Percentiles rank a stretch among this genome's conserved stretches.
phyloP scores from a whole-genome alignment of 2,329 filamentous ascomycete genomes.

The Thelonectria rubi region DNA sequence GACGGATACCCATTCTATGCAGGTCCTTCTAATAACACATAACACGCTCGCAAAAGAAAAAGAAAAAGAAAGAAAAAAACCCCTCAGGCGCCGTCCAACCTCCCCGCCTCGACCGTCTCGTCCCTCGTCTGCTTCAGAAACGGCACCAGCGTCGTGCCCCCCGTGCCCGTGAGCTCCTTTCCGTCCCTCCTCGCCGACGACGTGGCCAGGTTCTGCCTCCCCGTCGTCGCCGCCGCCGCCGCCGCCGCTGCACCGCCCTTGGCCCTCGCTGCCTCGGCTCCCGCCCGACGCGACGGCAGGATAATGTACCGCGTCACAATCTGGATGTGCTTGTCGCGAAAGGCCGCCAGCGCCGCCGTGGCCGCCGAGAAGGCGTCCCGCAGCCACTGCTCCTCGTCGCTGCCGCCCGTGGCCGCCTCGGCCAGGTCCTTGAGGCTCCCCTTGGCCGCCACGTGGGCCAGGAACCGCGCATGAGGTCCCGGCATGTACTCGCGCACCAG shows the following conservation, averaged over 20 bases:
- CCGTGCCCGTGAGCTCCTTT: conserved; percentile 77
- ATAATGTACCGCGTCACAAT: conserved; percentile 93
- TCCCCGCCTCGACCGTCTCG: conserved; percentile 68
- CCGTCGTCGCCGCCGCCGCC: conserved; percentile 20
- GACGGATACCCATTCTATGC: background rate
- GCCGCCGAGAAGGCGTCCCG: conserved; percentile 72
- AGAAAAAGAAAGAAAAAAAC: too few species aligned
- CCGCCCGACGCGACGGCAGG: conserved; percentile 68
- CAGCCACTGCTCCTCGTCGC: conserved; percentile 59
- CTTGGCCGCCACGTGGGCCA: conserved; percentile 73
- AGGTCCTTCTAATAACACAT: background rate
- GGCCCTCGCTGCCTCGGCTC: too few species aligned
- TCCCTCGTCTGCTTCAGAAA: conserved; percentile 91
- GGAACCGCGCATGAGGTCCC: conserved; percentile 79
- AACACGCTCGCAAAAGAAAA: background rate
- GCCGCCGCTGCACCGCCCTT: too few species aligned
- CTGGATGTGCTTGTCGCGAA: conserved; percentile 87
- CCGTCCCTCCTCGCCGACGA: conserved; percentile 50
- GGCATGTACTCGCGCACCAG: conserved; percentile 94
- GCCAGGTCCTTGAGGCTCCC: conserved; percentile 80
- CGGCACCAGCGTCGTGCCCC: conserved; percentile 85
- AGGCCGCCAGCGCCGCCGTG: conserved; percentile 75
- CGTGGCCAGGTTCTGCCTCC: conserved; percentile 55
- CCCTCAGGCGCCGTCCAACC: conserved; percentile 34
- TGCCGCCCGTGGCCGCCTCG: conserved; percentile 55